Evolutionary conservation across 306 rosid genomes (phyloP), one percentile per base, ranked within the genome.

Genomic region (Begonia peltatifolia): DNA sequence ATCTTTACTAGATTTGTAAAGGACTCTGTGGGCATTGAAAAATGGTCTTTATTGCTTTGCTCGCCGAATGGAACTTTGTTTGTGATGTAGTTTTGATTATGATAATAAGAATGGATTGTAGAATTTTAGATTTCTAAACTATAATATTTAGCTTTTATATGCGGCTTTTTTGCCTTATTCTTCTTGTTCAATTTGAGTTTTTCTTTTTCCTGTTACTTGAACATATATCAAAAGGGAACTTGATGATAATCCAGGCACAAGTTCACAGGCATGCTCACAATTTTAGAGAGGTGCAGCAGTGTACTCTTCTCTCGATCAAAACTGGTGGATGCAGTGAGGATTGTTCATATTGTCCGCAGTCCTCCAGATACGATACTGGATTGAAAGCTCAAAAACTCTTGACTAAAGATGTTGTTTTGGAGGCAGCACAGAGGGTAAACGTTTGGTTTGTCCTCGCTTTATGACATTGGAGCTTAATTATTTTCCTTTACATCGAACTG

Each of bases 271-370:
- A 80, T 46, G 77, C 92, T 46, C 97, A 90, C 68, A 90, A 90
- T 68, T 90, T 90, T 16, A 79, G 92, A 65, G 87, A 90, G 84
- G 97, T 90, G 67, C 97, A 90, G 65, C 95, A 90, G 68, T 90
- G 97, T 63, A 90, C 97, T 59, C 92, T 90, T 18, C 74, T 90
- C 18, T 90, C 97, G 44, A 82, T 90, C 44, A 90, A 90, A 80
- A 90, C 97, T 3, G 97, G 97, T 23, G 97, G 97, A 18, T 90
- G 97, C 56, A 90, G 97, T 76, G 97, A 90, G 72, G 95, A 90
- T 64, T 90, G 97, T 53, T 85, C 97, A 2, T 90, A 90, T 54
- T 90, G 97, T 46, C 97, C 97, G 55, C 97, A 90, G 42, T 90
- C 97, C 2, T 90, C 97, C 10, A 76, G 87, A 63, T 85, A 90